Evolutionary conservation across 768 basidiomycete genomes (phyloP), one percentile per base, ranked within the genome.

Genomic region (Hortiboletus campestris): DNA sequence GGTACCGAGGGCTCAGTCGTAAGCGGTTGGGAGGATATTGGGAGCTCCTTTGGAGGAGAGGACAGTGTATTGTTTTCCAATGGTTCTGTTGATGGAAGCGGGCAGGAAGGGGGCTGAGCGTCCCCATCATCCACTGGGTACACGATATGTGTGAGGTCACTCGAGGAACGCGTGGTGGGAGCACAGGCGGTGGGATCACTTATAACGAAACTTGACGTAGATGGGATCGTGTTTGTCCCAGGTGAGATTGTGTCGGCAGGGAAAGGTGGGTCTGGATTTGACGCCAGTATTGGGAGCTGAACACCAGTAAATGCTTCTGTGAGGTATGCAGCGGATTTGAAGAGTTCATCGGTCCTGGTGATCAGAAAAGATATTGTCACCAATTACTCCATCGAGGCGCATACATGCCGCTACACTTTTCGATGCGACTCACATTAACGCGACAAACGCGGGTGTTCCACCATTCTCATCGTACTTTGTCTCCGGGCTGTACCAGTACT

Each of bases 301-400:
- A 63, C 61, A 16, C 70, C 68, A 31, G 66, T 72, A 28, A 83
- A 84, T 13, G 84, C 79, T 63, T 91, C 89, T 0, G 89, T 86
- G 53, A 91, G 78, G 61, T 87, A 90, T 7, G 85, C 84, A 12
- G 87, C 82, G 1, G 88, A 79, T 70, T 91, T 91, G 74, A 84
- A 82, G 39, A 90, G 79, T 64, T 91, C 89, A 63, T 91, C 89
- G 7, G 86, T 79, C 59, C 89, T 91, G 56, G 12, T 41, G 16
- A 35, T 32, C 11, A 36, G 22, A 49, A 44, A 51, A 29, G 20
- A 53, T 16, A 34, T 40, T 17, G 32, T 60, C 55, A 68, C 34
- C 14, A 10, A 51, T 47, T 2, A 2, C 35, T 31, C 22, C 38
- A 31, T 16, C 11, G 41, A 39, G 28, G 19, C 17, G 46, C 38